Base-by-base conservation (phyloP, 768 basidiomycete species). In the Udeniomyces megalosporus region DNA sequence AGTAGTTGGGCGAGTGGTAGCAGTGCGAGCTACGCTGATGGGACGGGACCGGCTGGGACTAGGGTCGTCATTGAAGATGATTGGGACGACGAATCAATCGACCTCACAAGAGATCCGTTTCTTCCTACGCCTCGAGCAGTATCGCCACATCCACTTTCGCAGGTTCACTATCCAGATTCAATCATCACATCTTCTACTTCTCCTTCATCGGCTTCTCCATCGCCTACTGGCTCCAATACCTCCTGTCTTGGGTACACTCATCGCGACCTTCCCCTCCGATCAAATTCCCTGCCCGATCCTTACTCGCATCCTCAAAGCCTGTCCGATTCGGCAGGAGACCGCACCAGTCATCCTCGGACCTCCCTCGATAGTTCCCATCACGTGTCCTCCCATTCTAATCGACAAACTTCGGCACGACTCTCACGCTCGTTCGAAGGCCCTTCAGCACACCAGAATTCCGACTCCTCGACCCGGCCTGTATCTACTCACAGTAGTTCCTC, bases 31-130 rank as follows among this genome's bases (percentile, higher is more conserved):
- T 46, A 58, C 4, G 15, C 22, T 2, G 52, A 65, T 20, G 52
- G 44, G 24, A 38, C 22, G 24, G 22, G 42, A 17, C 28, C 61
- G 20, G 44, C 57, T 14, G 52, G 63, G 29, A 65, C 63, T 24
- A 26, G 63, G 52, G 58, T 60, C 24, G 44, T 59, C 32, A 59
- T 65, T 28, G 63, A 65, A 44, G 58, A 63, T 0, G 62, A 63
- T 29, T 63, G 62, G 62, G 62, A 60, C 58, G 58, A 65, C 51
- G 58, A 65, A 14, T 38, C 49, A 8, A 49, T 59, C 15, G 57
- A 65, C 31, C 47, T 56, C 12, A 45, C 50, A 15, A 42, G 29
- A 20, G 58, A 65, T 44, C 63, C 63, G 10, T 60, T 59, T 51
- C 24, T 59, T 1, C 42, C 63, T 17, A 17, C 38, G 26, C 24